Evolutionary conservation across 2,329 filamentous ascomycete genomes (phyloP), one percentile per base, ranked within the genome.

Genomic region (Penicillium sp.): DNA sequence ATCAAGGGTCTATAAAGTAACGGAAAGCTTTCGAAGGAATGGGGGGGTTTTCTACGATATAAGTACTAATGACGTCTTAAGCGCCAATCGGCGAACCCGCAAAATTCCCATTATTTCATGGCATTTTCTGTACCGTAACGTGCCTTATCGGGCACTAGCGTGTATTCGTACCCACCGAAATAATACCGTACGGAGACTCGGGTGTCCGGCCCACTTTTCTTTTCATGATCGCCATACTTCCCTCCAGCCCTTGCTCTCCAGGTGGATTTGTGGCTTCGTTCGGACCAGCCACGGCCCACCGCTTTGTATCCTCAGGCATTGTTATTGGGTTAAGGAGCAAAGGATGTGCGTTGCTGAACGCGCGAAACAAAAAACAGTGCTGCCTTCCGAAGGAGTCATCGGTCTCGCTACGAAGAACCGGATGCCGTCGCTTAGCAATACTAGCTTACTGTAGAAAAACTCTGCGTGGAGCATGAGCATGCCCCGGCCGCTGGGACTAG

Each of bases 241-340:
- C 28, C 28, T 30, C 28, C 28, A 30, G n/a, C 31, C 31, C 31
- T 35, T 35, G 31, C 31, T 35, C 14, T 8, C n/a, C 7, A n/a
- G 14, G 47, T 54, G 49, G 48, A 51, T 41, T 36, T 27, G 56
- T 57, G 55, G 56, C 49, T 53, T 53, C 48, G 43, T 30, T 38
- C 40, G 24, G 27, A 27, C 18, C 18, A 54, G 52, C 52, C 52
- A 54, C 52, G 42, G 44, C 42, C 48, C 48, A 54, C 52, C 2
- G 14, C 22, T 41, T 41, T 36, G 30, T 41, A 39, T 13, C 40
- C 20, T 22, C 33, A 49, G 48, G 44, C 31, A 41, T 33, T 40
- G 40, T 44, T 11, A 57, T 57, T 55, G 46, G 53, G 41, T 36
- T 46, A 41, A 39, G 36, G 30, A 25, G 48, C n/a, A 44, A 50